phyloP scores from a whole-genome alignment of 139 green algal genomes.

The Chlamydomonas eustigma region DNA sequence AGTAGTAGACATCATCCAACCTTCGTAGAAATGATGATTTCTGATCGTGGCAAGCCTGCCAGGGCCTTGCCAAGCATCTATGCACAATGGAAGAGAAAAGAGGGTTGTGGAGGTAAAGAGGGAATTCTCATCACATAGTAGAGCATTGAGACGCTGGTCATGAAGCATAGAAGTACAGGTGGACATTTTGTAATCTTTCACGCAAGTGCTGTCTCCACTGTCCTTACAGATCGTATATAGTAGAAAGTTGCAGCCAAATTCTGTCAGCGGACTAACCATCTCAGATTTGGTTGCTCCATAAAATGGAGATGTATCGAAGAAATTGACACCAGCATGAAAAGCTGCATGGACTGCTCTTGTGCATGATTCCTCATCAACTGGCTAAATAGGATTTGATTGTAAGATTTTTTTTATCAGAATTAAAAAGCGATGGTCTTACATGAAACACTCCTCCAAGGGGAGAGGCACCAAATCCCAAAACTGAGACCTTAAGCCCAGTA shows the following conservation, averaged over 20 bases:
- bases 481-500: slow-evolving; percentile 83
- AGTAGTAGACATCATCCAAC: no score
- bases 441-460: slow-evolving; percentile 84
- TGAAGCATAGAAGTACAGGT: no score
- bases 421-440: slow-evolving; percentile 21
- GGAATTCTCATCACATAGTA: no score
- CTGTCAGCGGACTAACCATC: slow-evolving; percentile 63
- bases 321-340: slow-evolving; percentile 84
- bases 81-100: no score
- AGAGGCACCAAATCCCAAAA: slow-evolving; percentile 89
- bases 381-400: slow-evolving; percentile 6
- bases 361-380: slow-evolving; percentile 4
- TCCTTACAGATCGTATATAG: no score
- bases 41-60: slow-evolving; percentile 65
- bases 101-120: no score
- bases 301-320: slow-evolving; percentile 94
- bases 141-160: no score
- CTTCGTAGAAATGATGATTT: slow-evolving; percentile 87
- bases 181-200: no score
- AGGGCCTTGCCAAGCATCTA: slow-evolving; percentile 76
- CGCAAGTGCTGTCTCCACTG: no score
- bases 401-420: neutral
- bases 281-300: slow-evolving; percentile 85
- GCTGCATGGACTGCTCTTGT: slow-evolving; percentile 73
- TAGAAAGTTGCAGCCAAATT: no score